Evolutionary conservation across 495 filamentous ascomycete genomes (phyloP).

Genomic region (Neurospora terricola): DNA sequence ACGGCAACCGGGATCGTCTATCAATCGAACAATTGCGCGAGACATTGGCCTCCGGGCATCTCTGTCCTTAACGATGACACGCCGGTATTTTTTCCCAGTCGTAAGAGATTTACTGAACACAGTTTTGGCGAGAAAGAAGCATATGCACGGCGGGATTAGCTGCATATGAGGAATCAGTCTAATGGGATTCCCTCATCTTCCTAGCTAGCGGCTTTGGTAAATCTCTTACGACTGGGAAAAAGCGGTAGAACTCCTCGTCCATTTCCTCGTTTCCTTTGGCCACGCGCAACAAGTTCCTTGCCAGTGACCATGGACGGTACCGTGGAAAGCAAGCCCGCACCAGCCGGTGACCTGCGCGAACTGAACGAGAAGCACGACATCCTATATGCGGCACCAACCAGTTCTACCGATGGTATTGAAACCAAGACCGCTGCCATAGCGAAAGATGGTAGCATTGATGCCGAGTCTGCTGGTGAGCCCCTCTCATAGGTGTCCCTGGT

Average conservation of each 20-base stretch:
- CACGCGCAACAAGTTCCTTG: neutral
- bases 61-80: too few relatives aligned
- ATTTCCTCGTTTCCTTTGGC: neutral
- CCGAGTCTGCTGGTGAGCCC: neutral
- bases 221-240: neutral
- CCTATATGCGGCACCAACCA: neutral
- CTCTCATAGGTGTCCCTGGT: neutral
- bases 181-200: too few relatives aligned
- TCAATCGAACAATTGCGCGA: too few relatives aligned
- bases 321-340: neutral
- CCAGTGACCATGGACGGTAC: neutral
- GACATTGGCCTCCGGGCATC: too few relatives aligned
- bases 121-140: neutral
- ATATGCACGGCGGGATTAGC: neutral
- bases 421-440: neutral
- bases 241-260: neutral
- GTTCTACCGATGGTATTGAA: neutral
- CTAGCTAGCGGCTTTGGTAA: neutral
- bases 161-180: too few relatives aligned
- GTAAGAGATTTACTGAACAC: too few relatives aligned
- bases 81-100: too few relatives aligned
- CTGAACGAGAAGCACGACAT: neutral
- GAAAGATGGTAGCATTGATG: neutral
- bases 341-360: neutral
- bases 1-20: neutral